Conservation (phyloP, 2,329 filamentous ascomycete genomes). For the Pestalotiopsis sp. region DNA sequence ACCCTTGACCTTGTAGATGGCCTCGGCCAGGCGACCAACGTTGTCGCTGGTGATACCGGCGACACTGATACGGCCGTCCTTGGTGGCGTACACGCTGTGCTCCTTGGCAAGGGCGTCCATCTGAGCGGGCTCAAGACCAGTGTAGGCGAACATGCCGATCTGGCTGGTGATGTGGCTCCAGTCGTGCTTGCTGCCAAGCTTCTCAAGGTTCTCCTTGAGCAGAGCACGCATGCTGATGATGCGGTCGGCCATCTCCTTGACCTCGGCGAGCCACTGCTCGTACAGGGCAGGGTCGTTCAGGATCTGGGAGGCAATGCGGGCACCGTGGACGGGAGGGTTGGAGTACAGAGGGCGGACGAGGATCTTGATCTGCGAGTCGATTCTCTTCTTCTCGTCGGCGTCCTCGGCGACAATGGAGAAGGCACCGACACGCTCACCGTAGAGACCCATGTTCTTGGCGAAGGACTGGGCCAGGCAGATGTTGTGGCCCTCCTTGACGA, state of each 20-base stretch:
- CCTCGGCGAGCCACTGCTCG: slow-evolving; percentile 92
- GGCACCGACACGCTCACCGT: slow-evolving; percentile 95
- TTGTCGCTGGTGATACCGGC: slow-evolving; percentile 81
- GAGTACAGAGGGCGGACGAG: slow-evolving; percentile 96
- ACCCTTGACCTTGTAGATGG: slow-evolving; percentile 82
- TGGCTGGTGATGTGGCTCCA: slow-evolving; percentile 98
- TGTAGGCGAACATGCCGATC: slow-evolving; percentile 99
- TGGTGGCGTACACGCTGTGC: slow-evolving; percentile 97
- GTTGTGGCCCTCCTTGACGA: slow-evolving; percentile 88
- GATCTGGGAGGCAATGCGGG: slow-evolving; percentile 89
- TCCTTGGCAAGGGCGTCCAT: slow-evolving; percentile 92
- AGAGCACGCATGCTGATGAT: slow-evolving; percentile 98
- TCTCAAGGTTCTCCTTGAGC: slow-evolving; percentile 92
- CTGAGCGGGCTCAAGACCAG: slow-evolving; percentile 84
- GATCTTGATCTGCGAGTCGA: slow-evolving; percentile 98
- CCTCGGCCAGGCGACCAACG: slow-evolving; percentile 77
- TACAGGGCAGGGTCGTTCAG: slow-evolving; percentile 83
- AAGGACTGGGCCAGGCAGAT: slow-evolving; percentile 90
- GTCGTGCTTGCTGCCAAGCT: slow-evolving; percentile 92
- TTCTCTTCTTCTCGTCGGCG: slow-evolving; percentile 87
- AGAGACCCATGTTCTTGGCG: slow-evolving; percentile 99
- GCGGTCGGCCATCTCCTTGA: slow-evolving; percentile 98
- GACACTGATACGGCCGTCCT: slow-evolving; percentile 84
- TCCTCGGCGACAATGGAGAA: slow-evolving; percentile 90
- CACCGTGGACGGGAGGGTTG: slow-evolving; percentile 95